Evolutionary conservation across 192 early-diverging fungal genomes (phyloP).

Genomic region (Rhizophagus clarus): DNA sequence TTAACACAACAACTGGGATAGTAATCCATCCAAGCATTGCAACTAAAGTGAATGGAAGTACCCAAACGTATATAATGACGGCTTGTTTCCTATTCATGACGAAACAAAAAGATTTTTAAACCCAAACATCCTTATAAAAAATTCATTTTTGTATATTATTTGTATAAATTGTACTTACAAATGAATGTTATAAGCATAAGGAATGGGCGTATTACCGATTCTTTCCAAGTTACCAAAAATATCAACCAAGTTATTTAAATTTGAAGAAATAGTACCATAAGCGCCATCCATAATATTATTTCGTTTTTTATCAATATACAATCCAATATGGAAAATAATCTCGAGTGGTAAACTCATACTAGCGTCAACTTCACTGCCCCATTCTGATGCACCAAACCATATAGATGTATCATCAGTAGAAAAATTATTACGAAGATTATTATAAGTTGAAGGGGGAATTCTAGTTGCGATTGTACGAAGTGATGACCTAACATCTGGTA

Average conservation of each 20-base stretch:
- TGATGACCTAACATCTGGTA: background rate
- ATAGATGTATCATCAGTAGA: background rate
- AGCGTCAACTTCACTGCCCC: conserved; percentile 46
- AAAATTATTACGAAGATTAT: background rate
- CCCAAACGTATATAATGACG: conserved; percentile 59
- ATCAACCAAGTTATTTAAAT: conserved; percentile 57
- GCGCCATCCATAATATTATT: conserved; percentile 42
- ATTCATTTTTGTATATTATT: background rate
- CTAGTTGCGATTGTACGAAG: conserved; percentile 8
- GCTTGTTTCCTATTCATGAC: conserved; percentile 55
- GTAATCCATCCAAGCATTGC: conserved; percentile 46
- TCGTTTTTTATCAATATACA: conserved; percentile 47
- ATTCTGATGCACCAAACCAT: conserved; percentile 30
- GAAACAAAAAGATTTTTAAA: background rate
- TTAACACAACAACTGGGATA: conserved; percentile 62
- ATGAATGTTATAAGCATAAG: conserved; percentile 69
- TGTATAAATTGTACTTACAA: conserved; percentile 42
- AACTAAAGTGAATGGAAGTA: conserved; percentile 65
- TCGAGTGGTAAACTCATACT: conserved; percentile 56
- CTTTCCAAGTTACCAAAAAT: conserved; percentile 68
- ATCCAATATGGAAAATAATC: conserved; percentile 48
- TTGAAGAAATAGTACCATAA: conserved; percentile 38
- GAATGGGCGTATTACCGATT: conserved; percentile 70
- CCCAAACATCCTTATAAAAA: background rate
- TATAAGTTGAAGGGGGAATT: background rate